Base-by-base conservation (phyloP, 495 filamentous ascomycete species). In the Amphirosellinia nigrospora region DNA sequence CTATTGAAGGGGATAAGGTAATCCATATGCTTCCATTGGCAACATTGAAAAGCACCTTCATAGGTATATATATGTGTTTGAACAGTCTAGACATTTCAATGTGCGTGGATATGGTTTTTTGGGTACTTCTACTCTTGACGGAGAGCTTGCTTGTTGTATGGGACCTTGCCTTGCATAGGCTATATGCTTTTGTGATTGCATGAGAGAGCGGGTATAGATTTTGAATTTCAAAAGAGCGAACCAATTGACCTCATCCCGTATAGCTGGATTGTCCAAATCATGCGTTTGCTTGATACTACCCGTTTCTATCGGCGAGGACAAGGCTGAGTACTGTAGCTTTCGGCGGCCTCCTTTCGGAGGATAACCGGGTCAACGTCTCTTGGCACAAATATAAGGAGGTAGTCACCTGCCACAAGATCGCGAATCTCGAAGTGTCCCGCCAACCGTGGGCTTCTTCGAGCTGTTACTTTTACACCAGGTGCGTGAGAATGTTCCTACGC, bases 251-350 rank as follows among this genome's bases (percentile, higher is more conserved):
- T 26, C 23, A 53, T 53, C 13, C 7, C 21, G 6, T 3, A 52
- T 26, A 52, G 7, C 28, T 28, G 23, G 48, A 28, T 28, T 8
- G 21, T 4, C 11, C n/a, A 11, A 10, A 50, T 16, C 39, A 16
- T 43, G 39, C 39, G 43, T 46, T 28, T 52, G 48, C 23, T 52
- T 52, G 48, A 15, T 6, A 28, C 16, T 30, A 21, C 8, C 6
- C 1, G 4, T 36, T 6, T 58, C 7, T 28, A 39, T 43, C 15
- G 45, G 55, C 30, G 32, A 61, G 66, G 43, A 56, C 53, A 39
- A 68, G 43, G 66, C 41, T 68, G 43, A 30, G 23, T 23, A n/a
- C n/a, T n/a, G n/a, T n/a, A 36, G n/a, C 32, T 50, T 23, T 48
- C n/a, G 26, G 43, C 55, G n/a, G 30, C 53, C 21, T 23, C 32